A percentile compares a stretch with the other conserved stretches of the same genome.
phyloP scores from a whole-genome alignment of 331 rosid species.

The Malus hybrid region DNA sequence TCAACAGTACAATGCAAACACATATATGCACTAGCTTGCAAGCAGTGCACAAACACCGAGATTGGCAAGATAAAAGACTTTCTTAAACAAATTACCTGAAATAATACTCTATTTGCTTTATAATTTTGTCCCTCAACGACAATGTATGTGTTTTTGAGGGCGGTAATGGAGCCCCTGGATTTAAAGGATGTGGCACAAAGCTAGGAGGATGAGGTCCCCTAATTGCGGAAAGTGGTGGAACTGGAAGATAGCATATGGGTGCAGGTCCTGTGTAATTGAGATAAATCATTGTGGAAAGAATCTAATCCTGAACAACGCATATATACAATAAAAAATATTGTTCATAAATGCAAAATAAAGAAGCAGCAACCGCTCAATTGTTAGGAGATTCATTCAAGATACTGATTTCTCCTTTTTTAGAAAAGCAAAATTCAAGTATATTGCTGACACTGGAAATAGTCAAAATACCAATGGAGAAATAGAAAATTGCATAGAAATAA shows the following conservation, averaged over 20 bases:
- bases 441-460: background rate
- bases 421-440: background rate
- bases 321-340: constrained; percentile 4
- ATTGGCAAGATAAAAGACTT: background rate
- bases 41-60: background rate
- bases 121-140: constrained; percentile 47
- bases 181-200: constrained; percentile 49
- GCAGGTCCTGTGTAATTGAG: constrained; percentile 48
- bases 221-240: constrained; percentile 55
- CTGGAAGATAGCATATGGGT: constrained; percentile 57
- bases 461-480: background rate
- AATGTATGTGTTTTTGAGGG: constrained; percentile 39
- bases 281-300: background rate
- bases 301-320: background rate
- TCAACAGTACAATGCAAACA: background rate
- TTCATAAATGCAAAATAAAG: background rate
- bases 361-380: background rate
- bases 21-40: background rate
- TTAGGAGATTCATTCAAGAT: background rate
- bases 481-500: background rate
- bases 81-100: constrained; percentile 52
- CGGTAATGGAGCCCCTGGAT: constrained; percentile 36
- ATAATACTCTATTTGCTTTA: constrained; percentile 83
- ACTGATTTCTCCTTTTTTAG: background rate
- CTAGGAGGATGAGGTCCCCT: constrained; percentile 63